These are phyloP conservation scores for Jacaranda copaia DNA, from an alignment of 257 asterid genomes.

Conservation along the genomic window DNA sequence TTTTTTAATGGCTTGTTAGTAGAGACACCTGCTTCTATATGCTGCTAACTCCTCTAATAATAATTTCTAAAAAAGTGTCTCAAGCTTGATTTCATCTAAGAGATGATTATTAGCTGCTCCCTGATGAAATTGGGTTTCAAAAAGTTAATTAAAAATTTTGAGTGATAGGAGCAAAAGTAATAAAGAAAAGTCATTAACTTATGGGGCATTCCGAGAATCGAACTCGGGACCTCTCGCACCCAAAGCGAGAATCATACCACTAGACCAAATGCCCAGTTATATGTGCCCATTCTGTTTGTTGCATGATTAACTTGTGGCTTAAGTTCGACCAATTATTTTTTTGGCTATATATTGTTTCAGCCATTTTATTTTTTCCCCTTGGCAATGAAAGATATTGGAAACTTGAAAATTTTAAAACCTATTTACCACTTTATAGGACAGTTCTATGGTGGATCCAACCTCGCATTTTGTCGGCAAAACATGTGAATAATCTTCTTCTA, in stretches of 20 bases:
- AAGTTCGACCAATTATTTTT: not conserved
- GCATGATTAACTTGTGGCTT: not conserved
- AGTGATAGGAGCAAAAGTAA: not conserved
- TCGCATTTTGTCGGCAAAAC: too few relatives aligned
- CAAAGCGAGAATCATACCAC: conserved; percentile 92
- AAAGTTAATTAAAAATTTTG: not conserved
- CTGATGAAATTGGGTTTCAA: not conserved
- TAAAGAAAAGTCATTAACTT: not conserved
- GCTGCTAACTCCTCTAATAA: not conserved
- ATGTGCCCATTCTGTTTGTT: not conserved
- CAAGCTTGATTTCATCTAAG: not conserved
- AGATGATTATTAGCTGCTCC: not conserved
- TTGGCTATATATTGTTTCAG: not conserved
- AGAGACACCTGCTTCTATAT: not conserved
- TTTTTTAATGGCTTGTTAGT: not conserved
- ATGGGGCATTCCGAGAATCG: conserved; percentile 91
- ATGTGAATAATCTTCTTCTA: too few relatives aligned
- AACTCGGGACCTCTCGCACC: conserved; percentile 93
- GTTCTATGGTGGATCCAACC: too few relatives aligned
- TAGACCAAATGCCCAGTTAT: conserved; percentile 83
- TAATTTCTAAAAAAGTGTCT: not conserved
- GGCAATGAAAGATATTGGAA: too few relatives aligned
- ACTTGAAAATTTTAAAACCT: too few relatives aligned
- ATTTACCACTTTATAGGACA: too few relatives aligned
- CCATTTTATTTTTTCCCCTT: too few relatives aligned